Evolutionary conservation across 2,329 filamentous ascomycete species (phyloP).

Genomic region (Aspergillus quadricinctus): DNA sequence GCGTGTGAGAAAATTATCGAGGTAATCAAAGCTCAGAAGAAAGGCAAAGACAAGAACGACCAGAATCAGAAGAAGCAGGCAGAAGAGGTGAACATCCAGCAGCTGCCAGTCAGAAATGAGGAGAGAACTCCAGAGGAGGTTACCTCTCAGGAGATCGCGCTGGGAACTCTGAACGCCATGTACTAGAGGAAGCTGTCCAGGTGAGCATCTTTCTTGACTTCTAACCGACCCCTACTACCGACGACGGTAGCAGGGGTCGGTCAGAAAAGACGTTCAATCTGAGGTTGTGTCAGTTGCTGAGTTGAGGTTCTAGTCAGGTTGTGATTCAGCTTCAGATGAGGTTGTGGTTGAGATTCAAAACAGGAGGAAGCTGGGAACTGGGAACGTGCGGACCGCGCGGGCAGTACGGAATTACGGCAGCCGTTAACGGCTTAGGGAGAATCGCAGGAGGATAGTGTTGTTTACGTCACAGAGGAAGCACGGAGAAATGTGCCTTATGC

Average conservation of each 20-base stretch:
- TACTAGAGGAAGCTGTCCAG: not conserved
- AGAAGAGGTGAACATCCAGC: not conserved
- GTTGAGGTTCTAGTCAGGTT: not conserved
- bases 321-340: not conserved
- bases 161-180: not conserved
- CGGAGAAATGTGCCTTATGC: too few species aligned
- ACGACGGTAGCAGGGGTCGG: not conserved
- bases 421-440: not conserved
- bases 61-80: not conserved
- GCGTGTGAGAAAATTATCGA: slow-evolving; percentile 19
- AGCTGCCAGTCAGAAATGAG: not conserved
- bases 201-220: not conserved
- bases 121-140: not conserved
- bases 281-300: too few species aligned
- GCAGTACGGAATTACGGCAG: not conserved
- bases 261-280: not conserved
- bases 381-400: not conserved
- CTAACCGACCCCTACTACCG: not conserved
- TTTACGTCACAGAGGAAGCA: not conserved
- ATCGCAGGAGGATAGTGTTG: not conserved
- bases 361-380: not conserved
- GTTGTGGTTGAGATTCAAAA: not conserved
- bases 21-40: not conserved
- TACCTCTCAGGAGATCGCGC: not conserved
- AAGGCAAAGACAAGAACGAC: not conserved